phyloP scores from a whole-genome alignment of 768 basidiomycete genomes.

The Panus rudis region DNA sequence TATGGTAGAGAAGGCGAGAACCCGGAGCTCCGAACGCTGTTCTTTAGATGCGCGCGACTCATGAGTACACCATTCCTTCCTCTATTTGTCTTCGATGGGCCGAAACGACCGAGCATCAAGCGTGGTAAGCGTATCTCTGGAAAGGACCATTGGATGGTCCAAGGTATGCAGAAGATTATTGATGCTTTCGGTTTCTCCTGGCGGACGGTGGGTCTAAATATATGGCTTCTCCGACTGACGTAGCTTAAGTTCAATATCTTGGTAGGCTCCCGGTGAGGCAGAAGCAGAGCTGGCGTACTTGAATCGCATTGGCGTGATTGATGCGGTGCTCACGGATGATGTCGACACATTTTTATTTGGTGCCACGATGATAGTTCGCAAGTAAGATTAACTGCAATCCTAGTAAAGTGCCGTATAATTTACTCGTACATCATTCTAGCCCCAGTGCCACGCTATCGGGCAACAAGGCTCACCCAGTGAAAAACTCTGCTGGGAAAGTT shows the following conservation, averaged over 20 bases:
- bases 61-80: conserved; percentile 76
- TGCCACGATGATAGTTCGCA: conserved; percentile 75
- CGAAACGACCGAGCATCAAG: conserved; percentile 75
- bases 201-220: conserved; percentile 43
- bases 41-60: conserved; percentile 80
- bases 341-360: conserved; percentile 92
- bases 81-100: conserved; percentile 90
- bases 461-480: conserved; percentile 54
- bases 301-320: conserved; percentile 74
- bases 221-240: conserved; percentile 24
- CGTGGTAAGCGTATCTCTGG: conserved; percentile 66
- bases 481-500: conserved; percentile 61
- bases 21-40: conserved; percentile 74
- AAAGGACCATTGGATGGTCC: conserved; percentile 55
- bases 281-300: conserved; percentile 91
- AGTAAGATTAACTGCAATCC: no score
- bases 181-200: conserved; percentile 79
- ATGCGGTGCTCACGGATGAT: conserved; percentile 87
- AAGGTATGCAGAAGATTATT: conserved; percentile 73
- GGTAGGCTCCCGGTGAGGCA: conserved; percentile 88
- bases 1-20: conserved; percentile 79
- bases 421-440: conserved; percentile 26
- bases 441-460: conserved; percentile 68
- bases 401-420: background rate
- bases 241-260: conserved; percentile 7